These are phyloP conservation scores for Lasiodiplodia theobromae DNA, from an alignment of 2,329 filamentous ascomycete genomes.

Conservation along the genomic window DNA sequence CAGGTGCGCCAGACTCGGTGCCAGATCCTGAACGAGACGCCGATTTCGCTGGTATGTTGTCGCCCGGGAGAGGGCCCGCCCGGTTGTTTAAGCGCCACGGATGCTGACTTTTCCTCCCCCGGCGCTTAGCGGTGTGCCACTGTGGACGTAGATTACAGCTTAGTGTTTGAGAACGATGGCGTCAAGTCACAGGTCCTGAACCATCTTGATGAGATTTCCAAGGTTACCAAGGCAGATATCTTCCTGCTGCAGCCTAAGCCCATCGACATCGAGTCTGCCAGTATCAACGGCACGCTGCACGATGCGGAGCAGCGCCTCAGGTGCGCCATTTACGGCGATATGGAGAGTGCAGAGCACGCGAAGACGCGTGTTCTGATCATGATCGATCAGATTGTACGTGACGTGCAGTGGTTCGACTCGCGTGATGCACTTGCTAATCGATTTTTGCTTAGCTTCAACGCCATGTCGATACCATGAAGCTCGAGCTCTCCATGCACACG, in stretches of 20 bases:
- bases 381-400: constrained; percentile 87
- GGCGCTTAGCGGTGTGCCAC: constrained; percentile 79
- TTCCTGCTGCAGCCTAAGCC: constrained; percentile 93
- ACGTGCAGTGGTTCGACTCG: constrained; percentile 27
- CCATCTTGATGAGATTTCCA: constrained; percentile 85
- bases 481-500: constrained; percentile 88
- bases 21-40: constrained; percentile 88
- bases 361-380: constrained; percentile 96
- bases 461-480: constrained; percentile 77
- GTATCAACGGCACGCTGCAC: constrained; percentile 77
- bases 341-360: constrained; percentile 93
- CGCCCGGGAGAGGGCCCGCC: constrained; percentile 11
- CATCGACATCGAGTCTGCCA: constrained; percentile 78
- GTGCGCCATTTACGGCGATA: constrained; percentile 92
- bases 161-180: constrained; percentile 80
- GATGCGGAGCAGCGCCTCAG: constrained; percentile 89
- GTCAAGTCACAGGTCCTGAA: constrained; percentile 79
- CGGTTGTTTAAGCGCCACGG: constrained; percentile 35
- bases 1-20: constrained; percentile 88
- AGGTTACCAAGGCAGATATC: constrained; percentile 92
- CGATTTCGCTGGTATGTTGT: constrained; percentile 77
- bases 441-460: constrained; percentile 67
- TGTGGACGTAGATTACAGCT: constrained; percentile 89
- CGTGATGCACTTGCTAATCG: constrained; percentile 45
- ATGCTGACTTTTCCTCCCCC: constrained; percentile 33